Base-by-base conservation (phyloP, 208 protist species). In the Crithidia sp. region DNA sequence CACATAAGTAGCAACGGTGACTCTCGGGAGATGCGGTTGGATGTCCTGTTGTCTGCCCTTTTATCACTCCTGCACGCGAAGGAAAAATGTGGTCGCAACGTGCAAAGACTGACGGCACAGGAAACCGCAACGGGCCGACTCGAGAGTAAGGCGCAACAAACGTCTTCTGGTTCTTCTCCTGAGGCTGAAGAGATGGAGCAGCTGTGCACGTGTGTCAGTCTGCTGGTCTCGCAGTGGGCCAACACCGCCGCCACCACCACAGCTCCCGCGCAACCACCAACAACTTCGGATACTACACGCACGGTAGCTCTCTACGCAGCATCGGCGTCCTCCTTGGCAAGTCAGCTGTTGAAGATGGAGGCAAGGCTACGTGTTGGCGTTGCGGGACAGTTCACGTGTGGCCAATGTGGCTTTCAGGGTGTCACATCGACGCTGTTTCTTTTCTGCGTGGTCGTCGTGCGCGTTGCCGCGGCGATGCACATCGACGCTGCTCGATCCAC, bases 1-100 rank as follows among this genome's bases (percentile, higher is more conserved):
- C 28, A 28, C 28, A 28, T 28, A 28, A 28, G 28, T 28, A 28
- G 28, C 1, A 1, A 0, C 28, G 28, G 28, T 28, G 28, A 28
- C 28, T 28, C 28, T 28, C 28, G 28, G 0, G 43, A 3, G 43
- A 4, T 63, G 6, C 73, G 66, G 8, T 3, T 67, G 3, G 73
- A 78, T 17, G 58, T 56, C n/a, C 28, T 78, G 28, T 12, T 65
- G 10, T 69, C 68, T 2, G 66, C 66, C 0, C 36, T 73, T 2
- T 13, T 71, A 9, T 71, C 73, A 4, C 28, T 78, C 0, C 53
- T 78, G 59, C 60, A 56, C 49, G 17, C 8, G 9, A 40, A 63
- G 14, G 59, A 71, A 0, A 13, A 62, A 28, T 77, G 63, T 13
- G 58, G 52, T 2, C 28, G 13, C 56, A 28, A 14, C 16, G 19